Conservation (phyloP, 2,329 filamentous ascomycete genomes). For the Ophiocordyceps sinensis region DNA sequence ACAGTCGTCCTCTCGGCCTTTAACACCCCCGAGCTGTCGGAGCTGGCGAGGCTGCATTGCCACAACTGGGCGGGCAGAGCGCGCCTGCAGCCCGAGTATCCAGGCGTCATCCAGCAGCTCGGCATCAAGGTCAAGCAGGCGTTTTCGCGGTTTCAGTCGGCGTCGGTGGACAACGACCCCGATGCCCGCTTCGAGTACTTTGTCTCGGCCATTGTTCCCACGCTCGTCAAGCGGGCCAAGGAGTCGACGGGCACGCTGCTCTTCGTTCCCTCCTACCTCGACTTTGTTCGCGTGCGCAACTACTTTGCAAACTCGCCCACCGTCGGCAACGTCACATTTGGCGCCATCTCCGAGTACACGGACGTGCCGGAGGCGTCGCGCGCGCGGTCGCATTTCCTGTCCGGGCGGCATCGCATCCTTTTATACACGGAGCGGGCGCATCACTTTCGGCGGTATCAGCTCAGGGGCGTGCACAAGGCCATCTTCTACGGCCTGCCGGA, state of each 20-base stretch:
- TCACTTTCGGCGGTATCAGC: constrained; percentile 79
- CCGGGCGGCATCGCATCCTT: constrained; percentile 66
- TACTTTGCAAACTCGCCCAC: constrained; percentile 62
- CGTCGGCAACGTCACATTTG: constrained; percentile 44
- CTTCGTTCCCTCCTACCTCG: constrained; percentile 86
- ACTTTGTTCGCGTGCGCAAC: constrained; percentile 88
- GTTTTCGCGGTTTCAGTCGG: constrained; percentile 71
- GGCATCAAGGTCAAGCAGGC: constrained; percentile 66
- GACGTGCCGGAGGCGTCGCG: constrained; percentile 64
- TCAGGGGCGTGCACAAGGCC: constrained; percentile 70
- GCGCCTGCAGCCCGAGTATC: constrained; percentile 56
- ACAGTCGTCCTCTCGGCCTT: constrained; percentile 72
- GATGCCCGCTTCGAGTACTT: constrained; percentile 89
- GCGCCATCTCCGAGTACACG: constrained; percentile 79
- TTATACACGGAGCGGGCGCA: constrained; percentile 94
- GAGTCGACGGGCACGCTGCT: constrained; percentile 59
- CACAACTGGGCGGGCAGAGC: constrained; percentile 69
- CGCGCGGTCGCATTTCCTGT: constrained; percentile 76
- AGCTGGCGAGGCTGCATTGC: constrained; percentile 61
- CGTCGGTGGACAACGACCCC: constrained; percentile 59
- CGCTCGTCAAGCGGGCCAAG: constrained; percentile 52
- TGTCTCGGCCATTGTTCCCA: constrained; percentile 63
- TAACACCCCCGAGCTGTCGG: constrained; percentile 76
- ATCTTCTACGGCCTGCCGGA: constrained; percentile 85
- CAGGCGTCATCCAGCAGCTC: constrained; percentile 59